A percentile compares a stretch with the other conserved stretches of the same genome.
Evolutionary conservation across 306 rosid genomes (phyloP).

Genomic region (Canavalia ensiformis): DNA sequence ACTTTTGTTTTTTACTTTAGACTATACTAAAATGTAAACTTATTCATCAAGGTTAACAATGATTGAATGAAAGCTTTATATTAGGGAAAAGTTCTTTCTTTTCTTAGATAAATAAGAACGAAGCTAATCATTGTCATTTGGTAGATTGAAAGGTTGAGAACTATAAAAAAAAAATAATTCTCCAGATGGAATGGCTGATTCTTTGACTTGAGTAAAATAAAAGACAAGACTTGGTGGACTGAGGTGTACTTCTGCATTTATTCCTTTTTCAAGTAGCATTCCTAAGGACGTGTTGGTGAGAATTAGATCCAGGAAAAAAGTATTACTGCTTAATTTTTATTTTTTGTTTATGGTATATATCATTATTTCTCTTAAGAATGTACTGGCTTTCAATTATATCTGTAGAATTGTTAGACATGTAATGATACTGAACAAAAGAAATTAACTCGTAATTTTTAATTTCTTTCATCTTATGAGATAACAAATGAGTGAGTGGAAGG

Average conservation of each 20-base stretch:
- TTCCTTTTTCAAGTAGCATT: neutral
- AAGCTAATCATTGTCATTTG: neutral
- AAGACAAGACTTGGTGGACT: neutral
- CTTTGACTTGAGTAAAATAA: no score
- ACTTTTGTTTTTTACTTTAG: no score
- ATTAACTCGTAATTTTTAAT: neutral
- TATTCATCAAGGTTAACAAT: no score
- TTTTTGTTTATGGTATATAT: neutral
- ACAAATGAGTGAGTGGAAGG: neutral
- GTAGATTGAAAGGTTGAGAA: neutral
- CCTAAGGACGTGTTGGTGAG: neutral
- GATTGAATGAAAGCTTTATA: no score
- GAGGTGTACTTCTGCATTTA: neutral
- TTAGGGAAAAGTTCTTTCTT: no score
- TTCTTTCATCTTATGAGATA: neutral
- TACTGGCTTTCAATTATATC: neutral
- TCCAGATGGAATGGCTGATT: no score
- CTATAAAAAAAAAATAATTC: no score
- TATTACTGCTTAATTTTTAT: neutral
- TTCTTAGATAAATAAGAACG: neutral
- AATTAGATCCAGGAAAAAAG: neutral
- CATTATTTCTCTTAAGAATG: neutral
- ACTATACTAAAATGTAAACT: no score
- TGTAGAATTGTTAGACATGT: neutral
- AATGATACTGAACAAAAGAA: neutral